phyloP scores from a whole-genome alignment of 495 filamentous ascomycete genomes.

The Umbilicaria muhlenbergii region DNA sequence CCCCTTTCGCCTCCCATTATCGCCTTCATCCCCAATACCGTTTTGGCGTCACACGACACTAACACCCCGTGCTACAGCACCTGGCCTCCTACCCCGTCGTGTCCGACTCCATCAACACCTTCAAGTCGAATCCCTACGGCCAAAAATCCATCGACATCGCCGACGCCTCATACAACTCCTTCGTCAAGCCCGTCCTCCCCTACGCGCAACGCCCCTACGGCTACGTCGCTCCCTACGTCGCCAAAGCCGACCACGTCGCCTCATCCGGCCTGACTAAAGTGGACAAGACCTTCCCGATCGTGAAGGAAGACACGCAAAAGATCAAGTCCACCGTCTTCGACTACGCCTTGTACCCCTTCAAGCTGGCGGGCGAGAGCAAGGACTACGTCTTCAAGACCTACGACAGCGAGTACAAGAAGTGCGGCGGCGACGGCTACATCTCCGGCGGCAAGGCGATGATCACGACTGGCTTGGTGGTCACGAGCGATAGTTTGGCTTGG shows the following conservation, averaged over 20 bases:
- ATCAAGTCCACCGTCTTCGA: constrained; percentile 50
- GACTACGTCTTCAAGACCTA: constrained; percentile 62
- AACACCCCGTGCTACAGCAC: constrained; percentile 38
- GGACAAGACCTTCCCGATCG: constrained; percentile 65
- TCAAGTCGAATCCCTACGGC: constrained; percentile 68
- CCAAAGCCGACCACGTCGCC: constrained; percentile 66
- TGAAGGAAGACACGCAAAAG: constrained; percentile 75
- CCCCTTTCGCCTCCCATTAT: background rate
- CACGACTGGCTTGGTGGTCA: constrained; percentile 56
- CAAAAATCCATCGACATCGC: constrained; percentile 61
- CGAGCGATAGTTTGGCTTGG: constrained; percentile 46
- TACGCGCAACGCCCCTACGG: constrained; percentile 62
- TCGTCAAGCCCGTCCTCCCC: constrained; percentile 59
- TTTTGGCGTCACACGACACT: constrained; percentile 1
- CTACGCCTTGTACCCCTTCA: constrained; percentile 49
- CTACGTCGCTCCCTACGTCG: constrained; percentile 68
- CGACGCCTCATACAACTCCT: constrained; percentile 46
- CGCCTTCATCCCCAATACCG: background rate
- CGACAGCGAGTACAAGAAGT: constrained; percentile 60
- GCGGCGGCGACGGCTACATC: constrained; percentile 48
- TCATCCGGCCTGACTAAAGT: constrained; percentile 57
- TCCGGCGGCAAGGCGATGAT: constrained; percentile 60
- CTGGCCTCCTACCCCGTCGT: constrained; percentile 74
- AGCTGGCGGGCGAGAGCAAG: constrained; percentile 50
- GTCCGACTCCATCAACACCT: constrained; percentile 57